Evolutionary conservation across 169 alveolate species (phyloP), one percentile per base, ranked within the genome.

Genomic region (Plasmodium gonderi): DNA sequence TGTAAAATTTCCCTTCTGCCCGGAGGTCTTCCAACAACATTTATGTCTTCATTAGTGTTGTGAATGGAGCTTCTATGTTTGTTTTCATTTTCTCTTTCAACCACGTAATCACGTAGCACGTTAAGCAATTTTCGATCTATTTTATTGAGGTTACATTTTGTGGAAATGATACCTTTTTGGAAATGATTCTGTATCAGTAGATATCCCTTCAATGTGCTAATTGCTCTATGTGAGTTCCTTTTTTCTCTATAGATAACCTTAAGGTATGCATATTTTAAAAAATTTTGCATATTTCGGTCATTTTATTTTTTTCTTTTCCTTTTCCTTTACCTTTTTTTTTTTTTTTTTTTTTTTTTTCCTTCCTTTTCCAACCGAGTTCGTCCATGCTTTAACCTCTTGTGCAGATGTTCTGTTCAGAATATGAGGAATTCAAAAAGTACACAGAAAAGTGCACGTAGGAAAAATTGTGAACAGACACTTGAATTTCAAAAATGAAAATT

Each of bases 261-360:
- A n/a, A 26, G 81, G 79, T 36, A 47, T 7, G 42, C 83, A 72
- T 83, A 17, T 83, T 83, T 83, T 51, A 80, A 83, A 72, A 83
- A 76, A 14, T 83, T 83, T 83, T 31, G 92, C 92, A 83, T 83
- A 83, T 83, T 82, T 82, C 64, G 75, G n/a, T 82, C 92, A 82
- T 82, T 69, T 82, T 82, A 77, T 20, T 29, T 78, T 78, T 47
- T 12, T 17, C 69, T 78, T n/a, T n/a, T n/a, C n/a, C n/a, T n/a
- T n/a, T n/a, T n/a, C 20, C 26, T 17, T 14, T 38, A 4, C 40
- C 33, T 38, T 14, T 47, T n/a, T 23, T 79, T 20, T 60, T 42
- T 20, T 75, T 75, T 23, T 44, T 26, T 40, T 38, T 3, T 44
- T 26, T 44, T 36, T 31, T 33, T 14, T 64, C 29, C 23, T 12